phyloP scores from a whole-genome alignment of 2,329 filamentous ascomycete genomes.

The Diaporthe velutina region DNA sequence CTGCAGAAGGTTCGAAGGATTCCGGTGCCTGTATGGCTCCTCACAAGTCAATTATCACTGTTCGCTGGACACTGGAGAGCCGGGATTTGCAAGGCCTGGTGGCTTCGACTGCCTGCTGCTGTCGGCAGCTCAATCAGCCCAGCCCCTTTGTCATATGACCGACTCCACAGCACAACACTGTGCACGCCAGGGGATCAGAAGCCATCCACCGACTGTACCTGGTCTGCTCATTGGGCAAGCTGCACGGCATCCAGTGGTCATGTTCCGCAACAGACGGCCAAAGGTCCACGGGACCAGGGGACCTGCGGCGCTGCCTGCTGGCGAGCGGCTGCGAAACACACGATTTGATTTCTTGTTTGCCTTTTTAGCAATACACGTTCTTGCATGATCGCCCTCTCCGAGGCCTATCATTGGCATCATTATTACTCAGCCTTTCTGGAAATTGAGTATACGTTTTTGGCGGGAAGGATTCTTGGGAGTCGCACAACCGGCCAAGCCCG shows the following conservation, averaged over 20 bases:
- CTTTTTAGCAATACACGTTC: background rate
- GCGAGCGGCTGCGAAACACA: background rate
- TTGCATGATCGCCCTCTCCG: background rate
- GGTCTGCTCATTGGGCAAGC: background rate
- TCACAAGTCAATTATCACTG: background rate
- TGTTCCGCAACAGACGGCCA: background rate
- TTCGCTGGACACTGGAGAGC: background rate
- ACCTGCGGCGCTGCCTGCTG: no score
- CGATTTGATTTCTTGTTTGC: background rate
- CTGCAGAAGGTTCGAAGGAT: constrained; percentile 29
- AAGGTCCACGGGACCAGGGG: background rate
- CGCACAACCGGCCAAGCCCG: background rate
- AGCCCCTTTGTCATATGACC: background rate
- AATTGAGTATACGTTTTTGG: background rate
- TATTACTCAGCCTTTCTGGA: background rate
- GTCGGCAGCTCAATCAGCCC: constrained; percentile 1
- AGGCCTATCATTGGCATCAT: background rate
- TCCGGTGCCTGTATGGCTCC: constrained; percentile 3
- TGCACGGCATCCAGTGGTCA: background rate
- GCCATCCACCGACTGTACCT: background rate
- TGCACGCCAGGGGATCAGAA: background rate
- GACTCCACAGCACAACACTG: background rate
- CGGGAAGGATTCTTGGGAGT: background rate
- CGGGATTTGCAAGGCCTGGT: constrained; percentile 8
- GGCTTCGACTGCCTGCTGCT: background rate